phyloP scores from a whole-genome alignment of 2,329 filamentous ascomycete genomes.

The Xylariaceae sp. region DNA sequence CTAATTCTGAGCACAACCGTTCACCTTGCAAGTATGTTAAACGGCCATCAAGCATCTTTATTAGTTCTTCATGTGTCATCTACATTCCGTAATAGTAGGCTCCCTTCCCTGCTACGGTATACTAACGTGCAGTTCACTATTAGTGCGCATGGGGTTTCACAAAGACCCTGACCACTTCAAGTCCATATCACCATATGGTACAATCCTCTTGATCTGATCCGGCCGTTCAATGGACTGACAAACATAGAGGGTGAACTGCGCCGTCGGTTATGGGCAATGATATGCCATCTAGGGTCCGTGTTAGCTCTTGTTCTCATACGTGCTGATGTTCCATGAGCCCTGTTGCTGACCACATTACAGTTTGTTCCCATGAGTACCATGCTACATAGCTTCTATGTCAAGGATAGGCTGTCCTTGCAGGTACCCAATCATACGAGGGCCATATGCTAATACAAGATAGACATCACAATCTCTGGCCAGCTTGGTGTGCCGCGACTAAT shows the following conservation, averaged over 20 bases:
- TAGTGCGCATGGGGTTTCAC: conserved; percentile 39
- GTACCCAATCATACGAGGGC: background rate
- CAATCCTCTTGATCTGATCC: background rate
- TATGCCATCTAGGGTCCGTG: conserved; percentile 31
- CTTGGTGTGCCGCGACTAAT: conserved; percentile 41
- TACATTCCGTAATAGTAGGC: too few species aligned
- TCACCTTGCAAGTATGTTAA: conserved; percentile 19
- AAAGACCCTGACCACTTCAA: conserved; percentile 38
- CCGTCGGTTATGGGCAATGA: conserved; percentile 37
- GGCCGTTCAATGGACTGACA: conserved; percentile 1
- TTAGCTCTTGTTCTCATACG: background rate
- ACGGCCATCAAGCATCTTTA: background rate
- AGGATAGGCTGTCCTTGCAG: background rate
- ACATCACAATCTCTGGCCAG: conserved; percentile 37
- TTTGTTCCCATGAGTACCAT: conserved; percentile 6
- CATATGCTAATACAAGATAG: conserved; percentile 16
- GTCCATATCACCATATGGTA: conserved; percentile 35
- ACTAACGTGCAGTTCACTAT: too few species aligned
- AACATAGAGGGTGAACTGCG: conserved; percentile 36
- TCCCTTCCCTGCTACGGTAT: too few species aligned
- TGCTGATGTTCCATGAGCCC: too few species aligned
- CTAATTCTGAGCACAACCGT: conserved; percentile 31
- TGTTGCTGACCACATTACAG: conserved; percentile 11
- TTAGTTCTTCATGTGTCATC: background rate
- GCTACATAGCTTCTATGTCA: background rate